Base-by-base conservation (phyloP, 208 protist genomes). In the Leishmania tarentolae region DNA sequence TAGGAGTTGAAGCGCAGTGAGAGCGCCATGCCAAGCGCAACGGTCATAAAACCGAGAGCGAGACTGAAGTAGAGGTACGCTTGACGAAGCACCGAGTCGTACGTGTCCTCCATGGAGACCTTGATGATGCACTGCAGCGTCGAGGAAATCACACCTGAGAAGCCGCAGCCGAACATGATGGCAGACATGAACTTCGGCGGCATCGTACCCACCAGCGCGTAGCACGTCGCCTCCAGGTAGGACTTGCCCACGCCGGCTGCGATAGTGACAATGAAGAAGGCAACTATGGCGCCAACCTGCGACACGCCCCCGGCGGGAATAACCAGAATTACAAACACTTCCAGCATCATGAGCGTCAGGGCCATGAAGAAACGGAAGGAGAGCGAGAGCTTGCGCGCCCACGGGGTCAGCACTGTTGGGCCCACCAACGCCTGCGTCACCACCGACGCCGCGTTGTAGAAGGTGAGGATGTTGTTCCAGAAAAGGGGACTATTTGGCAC, bases 51-150 rank as follows among this genome's bases (percentile, higher is more conserved):
- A 35, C 69, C 81, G 35, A 95, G 79, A 17, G 90, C 87, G 24
- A 97, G 80, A 59, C 87, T 90, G 84, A 96, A 97, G 87, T 96
- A 97, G 78, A 97, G 89, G 85, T 92, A 86, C 17, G 91, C 80
- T 82, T 95, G 91, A 57, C 53, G 78, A 13, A 87, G 82, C 15
- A 78, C 75, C 44, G 83, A 80, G 1, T 88, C 80, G 77, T 93
- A 93, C 15, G 83, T 80, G 75, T 88, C 50, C 2, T 85, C 31
- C 87, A 96, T 92, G 37, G 91, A 89, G 0, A 82, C 93, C 81
- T 97, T 97, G 61, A 95, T 90, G 83, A 97, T 93, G 83, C 94
- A 94, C 87, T 95, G 93, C 79, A 97, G 82, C 75, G 88, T 74
- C 0, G 91, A 94, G 31, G 90, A 65, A 42, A 93, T 88, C 11